Conservation (phyloP, 73 alveolate genomes). For the Symbiodinium natans region DNA sequence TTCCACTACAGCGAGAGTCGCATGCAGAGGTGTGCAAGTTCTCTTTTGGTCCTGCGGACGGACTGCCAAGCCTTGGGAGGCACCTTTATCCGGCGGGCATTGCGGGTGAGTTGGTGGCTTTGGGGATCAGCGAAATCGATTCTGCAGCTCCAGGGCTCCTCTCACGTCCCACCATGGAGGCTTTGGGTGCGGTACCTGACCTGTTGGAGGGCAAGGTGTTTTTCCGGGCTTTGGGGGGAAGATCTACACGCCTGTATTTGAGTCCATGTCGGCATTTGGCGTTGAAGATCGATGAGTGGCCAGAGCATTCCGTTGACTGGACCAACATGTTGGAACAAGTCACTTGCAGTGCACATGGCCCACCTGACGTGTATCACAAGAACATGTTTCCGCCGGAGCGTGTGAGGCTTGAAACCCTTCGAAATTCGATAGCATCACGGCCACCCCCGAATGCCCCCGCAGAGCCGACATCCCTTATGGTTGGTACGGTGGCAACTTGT, state of each 20-base stretch:
- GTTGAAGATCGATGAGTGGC: background rate
- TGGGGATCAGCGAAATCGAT: background rate
- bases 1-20: background rate
- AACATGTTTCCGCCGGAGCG: background rate
- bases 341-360: background rate
- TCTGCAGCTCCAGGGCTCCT: background rate
- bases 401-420: no score
- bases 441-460: background rate
- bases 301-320: background rate
- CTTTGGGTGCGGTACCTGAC: background rate
- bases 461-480: background rate
- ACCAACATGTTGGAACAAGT: background rate
- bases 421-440: no score
- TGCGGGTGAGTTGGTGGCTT: background rate
- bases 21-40: background rate
- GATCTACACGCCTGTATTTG: background rate
- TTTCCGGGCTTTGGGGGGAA: background rate
- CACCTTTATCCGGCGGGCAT: slow-evolving; percentile 2
- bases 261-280: background rate
- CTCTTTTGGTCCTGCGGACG: slow-evolving; percentile 20
- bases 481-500: background rate
- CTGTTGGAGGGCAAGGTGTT: background rate
- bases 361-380: background rate
- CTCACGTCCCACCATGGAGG: background rate
- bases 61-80: slow-evolving; percentile 5